Evolutionary conservation across 805 yeast species (phyloP), one percentile per base, ranked within the genome.

Genomic region (Kodamaea lidongshanica): DNA sequence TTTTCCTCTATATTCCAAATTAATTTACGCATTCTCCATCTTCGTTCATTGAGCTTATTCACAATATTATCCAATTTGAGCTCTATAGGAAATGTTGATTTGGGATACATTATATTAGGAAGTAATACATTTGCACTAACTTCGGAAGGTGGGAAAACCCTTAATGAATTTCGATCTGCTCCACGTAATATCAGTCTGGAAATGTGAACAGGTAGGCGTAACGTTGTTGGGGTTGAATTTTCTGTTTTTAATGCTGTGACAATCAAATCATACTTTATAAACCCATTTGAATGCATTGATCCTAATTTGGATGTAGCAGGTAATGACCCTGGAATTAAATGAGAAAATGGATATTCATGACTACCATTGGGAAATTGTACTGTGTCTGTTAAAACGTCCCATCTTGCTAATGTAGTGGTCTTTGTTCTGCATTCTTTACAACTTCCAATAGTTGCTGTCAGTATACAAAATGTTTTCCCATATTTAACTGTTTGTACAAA

Each of bases 131-230:
- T 74, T 5, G 95, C 94, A 3, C 86, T 79, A 20, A 92, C 79
- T 24, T 81, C 83, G 0, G 97, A 89, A 6, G 99, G 97, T 1
- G 98, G 98, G 56, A 92, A 92, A 1, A 92, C 84, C 38, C 99
- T 71, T 21, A 86, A 59, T 1, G 95, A 84, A 48, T 83, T 85
- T 44, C 87, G 69, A 50, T 88, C 96, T 3, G 84, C 83, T 5
- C 92, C 89, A 26, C 85, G 64, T 14, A 84, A 53, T 17, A 89
- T 74, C 34, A 94, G 80, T 45, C 98, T 70, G 25, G 81, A 68
- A 2, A 92, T 66, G 41, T 79, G 70, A 6, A 92, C 52, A 0
- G 95, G 94, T 36, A 83, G 58, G 14, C 72, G 56, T n/a, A 55
- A 52, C 10, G 47, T 54, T 2, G 44, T 42, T n/a, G 48, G 61